A percentile compares a stretch with the other conserved stretches of the same genome.
Conservation (phyloP, 768 basidiomycete genomes). For the Pleurotus pulmonarius region DNA sequence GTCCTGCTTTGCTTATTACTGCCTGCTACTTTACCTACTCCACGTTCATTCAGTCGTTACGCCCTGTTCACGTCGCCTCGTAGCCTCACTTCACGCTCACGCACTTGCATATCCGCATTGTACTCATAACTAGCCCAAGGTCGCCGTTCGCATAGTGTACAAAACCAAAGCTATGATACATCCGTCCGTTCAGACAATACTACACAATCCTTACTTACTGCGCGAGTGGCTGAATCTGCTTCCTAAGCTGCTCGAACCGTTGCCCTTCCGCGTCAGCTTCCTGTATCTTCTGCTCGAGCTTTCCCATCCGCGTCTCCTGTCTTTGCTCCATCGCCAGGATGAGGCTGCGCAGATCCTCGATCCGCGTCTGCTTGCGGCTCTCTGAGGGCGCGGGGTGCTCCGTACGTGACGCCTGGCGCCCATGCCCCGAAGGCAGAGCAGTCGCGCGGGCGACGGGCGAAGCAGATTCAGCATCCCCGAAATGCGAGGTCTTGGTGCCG, state of each 20-base stretch:
- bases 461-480: conserved; percentile 23
- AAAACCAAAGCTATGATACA: neutral
- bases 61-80: too few relatives aligned
- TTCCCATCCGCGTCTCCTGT: conserved; percentile 58
- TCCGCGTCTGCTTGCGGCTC: conserved; percentile 45
- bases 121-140: neutral
- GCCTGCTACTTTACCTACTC: too few relatives aligned
- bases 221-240: conserved; percentile 23
- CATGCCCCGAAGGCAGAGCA: conserved; percentile 22
- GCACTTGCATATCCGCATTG: neutral
- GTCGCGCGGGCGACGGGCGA: conserved; percentile 21
- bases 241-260: conserved; percentile 47
- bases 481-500: neutral
- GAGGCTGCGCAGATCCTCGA: conserved; percentile 66
- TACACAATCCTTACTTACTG: neutral
- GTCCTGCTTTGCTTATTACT: neutral
- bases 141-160: neutral
- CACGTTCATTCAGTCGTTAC: too few relatives aligned
- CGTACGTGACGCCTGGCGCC: conserved; percentile 10
- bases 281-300: conserved; percentile 54
- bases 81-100: too few relatives aligned
- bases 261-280: conserved; percentile 57
- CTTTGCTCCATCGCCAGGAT: conserved; percentile 77
- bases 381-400: conserved; percentile 12
- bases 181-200: neutral